Evolutionary conservation across 176 grass and related monocot genomes (phyloP), one percentile per base, ranked within the genome.

Genomic region (Eleusine coracana): DNA sequence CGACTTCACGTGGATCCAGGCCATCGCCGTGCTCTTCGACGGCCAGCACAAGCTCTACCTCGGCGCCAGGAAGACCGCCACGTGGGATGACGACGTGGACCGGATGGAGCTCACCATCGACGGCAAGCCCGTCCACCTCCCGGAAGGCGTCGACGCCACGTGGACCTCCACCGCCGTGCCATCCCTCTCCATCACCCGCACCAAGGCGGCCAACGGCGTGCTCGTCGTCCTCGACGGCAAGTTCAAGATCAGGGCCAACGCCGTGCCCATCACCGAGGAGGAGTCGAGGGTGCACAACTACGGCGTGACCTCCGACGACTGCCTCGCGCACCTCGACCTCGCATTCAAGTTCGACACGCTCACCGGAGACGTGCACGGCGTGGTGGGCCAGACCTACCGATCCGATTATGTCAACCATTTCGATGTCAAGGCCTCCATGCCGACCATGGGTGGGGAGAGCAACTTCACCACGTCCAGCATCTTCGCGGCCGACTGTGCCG

Each of bases 1-100:
- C 0, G 86, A 89, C 66, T 92, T 92, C 74, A 92, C 83, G 0
- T 92, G 90, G 86, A 86, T 93, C 44, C 87, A 93, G 63, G 81
- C 87, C 48, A 83, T 93, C 38, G 91, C 83, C 20, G 48, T 93
- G 23, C 75, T 85, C 45, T 93, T 93, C 64, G 81, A 78, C 15
- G 67, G 76, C 70, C 71, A 72, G 20, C 91, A 89, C 68, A 15
- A 4, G 34, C 83, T 92, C 70, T 92, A 84, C 66, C 1, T 89
- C 44, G 87, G 84, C n/a, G 87, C 80, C 29, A 13, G 49, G 75
- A 89, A 89, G 60, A 86, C 87, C 4, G 67, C 44, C 11, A 5
- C 27, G 2, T 92, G 84, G 91, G 75, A 92, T 8, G 80, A 89
- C 28, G 76, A 77, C 28, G 58, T 81, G 13, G 91, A 92, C 80